Percentiles rank a stretch among this genome's conserved stretches.
Evolutionary conservation across 2,329 filamentous ascomycete species (phyloP).

Genomic region (Leptographium procerum): DNA sequence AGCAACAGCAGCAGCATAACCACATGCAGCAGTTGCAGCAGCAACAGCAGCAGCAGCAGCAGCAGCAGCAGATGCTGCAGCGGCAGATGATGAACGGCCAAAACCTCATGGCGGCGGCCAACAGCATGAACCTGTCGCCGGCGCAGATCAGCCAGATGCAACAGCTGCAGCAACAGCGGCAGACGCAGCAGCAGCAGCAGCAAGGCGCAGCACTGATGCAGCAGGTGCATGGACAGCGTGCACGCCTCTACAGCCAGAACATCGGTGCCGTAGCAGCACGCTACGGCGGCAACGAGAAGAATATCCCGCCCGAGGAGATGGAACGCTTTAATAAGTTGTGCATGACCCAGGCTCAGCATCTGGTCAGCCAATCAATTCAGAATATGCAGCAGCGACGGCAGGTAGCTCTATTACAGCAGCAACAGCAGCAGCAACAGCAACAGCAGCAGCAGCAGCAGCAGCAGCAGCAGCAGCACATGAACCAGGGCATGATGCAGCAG

Average conservation of each 20-base stretch:
- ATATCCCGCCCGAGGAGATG: slow-evolving; percentile 34
- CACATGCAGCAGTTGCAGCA: slow-evolving; percentile 25
- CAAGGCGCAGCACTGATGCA: slow-evolving; percentile 13
- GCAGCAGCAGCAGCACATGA: slow-evolving; percentile 24
- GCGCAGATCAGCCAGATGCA: slow-evolving; percentile 19
- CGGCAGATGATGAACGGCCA: slow-evolving; percentile 20
- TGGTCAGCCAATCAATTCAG: slow-evolving; percentile 6
- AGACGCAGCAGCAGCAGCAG: slow-evolving; percentile 14
- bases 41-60: slow-evolving; percentile 22
- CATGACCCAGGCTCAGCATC: slow-evolving; percentile 10
- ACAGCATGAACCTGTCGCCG: slow-evolving; percentile 17
- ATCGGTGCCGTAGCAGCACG: slow-evolving; percentile 23
- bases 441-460: slow-evolving; percentile 19
- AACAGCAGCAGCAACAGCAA: slow-evolving; percentile 13
- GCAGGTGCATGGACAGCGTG: not conserved
- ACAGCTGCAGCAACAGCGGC: slow-evolving; percentile 16
- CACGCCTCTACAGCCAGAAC: slow-evolving; percentile 26
- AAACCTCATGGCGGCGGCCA: slow-evolving; percentile 15
- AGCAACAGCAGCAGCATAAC: slow-evolving; percentile 18
- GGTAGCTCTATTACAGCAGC: slow-evolving; percentile 7
- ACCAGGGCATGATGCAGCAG: slow-evolving; percentile 17
- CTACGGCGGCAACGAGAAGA: slow-evolving; percentile 27
- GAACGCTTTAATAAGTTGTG: slow-evolving; percentile 34
- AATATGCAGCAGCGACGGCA: slow-evolving; percentile 11
- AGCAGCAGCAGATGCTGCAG: slow-evolving; percentile 23